These are phyloP conservation scores for Pseudognaphalium luteoalbum DNA, from an alignment of 129 eudicot species.

Conservation along the genomic window DNA sequence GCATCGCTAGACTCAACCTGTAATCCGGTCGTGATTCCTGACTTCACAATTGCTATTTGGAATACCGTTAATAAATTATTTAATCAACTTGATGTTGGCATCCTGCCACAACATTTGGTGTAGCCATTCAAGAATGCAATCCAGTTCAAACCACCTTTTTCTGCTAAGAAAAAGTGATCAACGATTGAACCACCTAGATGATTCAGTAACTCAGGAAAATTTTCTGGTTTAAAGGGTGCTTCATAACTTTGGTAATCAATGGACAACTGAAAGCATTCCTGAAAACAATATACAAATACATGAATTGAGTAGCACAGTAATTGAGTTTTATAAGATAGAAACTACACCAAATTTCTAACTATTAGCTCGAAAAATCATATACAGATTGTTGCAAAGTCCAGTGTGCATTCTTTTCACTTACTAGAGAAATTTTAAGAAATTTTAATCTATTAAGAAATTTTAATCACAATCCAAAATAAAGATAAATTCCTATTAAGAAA, in stretches of 20 bases:
- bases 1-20: conserved; percentile 60
- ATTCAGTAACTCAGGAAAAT: conserved; percentile 40
- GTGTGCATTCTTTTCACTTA: neutral
- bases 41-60: conserved; percentile 41
- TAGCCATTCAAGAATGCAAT: conserved; percentile 71
- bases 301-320: neutral
- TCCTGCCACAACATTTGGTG: conserved; percentile 65
- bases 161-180: conserved; percentile 59
- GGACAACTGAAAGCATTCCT: conserved; percentile 66
- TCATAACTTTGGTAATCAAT: conserved; percentile 44
- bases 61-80: conserved; percentile 54
- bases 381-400: neutral
- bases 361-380: neutral
- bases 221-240: conserved; percentile 36
- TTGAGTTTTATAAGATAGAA: neutral
- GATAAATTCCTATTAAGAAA: neutral
- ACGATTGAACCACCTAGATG: conserved; percentile 55
- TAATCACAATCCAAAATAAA: neutral
- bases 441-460: no score
- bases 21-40: conserved; percentile 61
- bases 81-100: conserved; percentile 51
- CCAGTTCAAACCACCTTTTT: conserved; percentile 68
- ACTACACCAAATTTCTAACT: neutral
- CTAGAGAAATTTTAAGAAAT: no score
- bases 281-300: conserved; percentile 24